Conservation (phyloP, 768 basidiomycete genomes). For the Fistulinella prunicolor region DNA sequence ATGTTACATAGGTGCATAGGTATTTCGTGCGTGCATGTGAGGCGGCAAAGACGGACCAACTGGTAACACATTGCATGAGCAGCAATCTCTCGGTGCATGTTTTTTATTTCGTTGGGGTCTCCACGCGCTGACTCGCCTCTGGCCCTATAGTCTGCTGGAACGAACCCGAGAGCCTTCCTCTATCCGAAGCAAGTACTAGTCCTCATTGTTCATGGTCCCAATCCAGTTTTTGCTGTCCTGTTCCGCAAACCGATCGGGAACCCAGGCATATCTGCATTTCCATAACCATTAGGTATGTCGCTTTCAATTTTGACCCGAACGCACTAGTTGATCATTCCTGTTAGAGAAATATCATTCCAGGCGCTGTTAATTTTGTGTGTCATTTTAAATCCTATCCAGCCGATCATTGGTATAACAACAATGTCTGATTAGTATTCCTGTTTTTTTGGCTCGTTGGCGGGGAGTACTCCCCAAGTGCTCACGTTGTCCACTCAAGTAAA, state of each 20-base stretch:
- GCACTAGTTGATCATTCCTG: not conserved
- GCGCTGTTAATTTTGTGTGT: constrained; percentile 74
- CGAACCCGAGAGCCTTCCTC: constrained; percentile 46
- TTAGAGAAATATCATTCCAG: constrained; percentile 77
- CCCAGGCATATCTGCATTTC: no score
- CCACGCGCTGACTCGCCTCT: not conserved
- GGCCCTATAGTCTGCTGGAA: constrained; percentile 41
- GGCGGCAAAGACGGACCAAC: constrained; percentile 52
- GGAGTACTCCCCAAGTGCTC: constrained; percentile 78
- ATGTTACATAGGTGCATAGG: no score
- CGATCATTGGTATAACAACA: not conserved
- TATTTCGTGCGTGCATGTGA: constrained; percentile 74
- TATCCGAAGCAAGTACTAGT: constrained; percentile 15
- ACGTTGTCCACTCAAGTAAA: constrained; percentile 78
- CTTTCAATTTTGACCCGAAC: not conserved
- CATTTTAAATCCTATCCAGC: not conserved
- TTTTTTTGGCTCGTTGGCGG: constrained; percentile 90
- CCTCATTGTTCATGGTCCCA: no score
- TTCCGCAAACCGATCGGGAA: no score
- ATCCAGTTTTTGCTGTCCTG: no score
- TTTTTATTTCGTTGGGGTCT: not conserved
- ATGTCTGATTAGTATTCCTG: constrained; percentile 44
- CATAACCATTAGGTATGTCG: constrained; percentile 66
- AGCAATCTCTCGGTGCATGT: constrained; percentile 58
- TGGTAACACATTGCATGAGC: constrained; percentile 41